Evolutionary conservation across 805 yeast genomes (phyloP).

Genomic region (Torulaspora maleeae): DNA sequence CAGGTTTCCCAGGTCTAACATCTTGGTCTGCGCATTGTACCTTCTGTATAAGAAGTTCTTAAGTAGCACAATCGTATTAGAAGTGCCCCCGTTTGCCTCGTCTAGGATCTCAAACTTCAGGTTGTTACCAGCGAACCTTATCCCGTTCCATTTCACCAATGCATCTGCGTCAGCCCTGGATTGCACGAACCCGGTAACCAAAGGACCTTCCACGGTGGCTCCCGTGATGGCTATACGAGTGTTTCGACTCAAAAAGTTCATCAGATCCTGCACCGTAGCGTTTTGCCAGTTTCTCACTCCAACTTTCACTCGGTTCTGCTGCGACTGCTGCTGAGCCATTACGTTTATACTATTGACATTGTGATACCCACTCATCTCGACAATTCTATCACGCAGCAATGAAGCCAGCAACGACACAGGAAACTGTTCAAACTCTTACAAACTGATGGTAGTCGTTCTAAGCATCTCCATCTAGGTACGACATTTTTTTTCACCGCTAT

Average conservation of each 20-base stretch:
- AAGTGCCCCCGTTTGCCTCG: conserved; percentile 23
- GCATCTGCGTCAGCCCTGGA: conserved; percentile 52
- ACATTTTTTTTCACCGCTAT: not conserved
- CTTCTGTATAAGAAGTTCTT: conserved; percentile 58
- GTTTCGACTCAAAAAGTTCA: conserved; percentile 65
- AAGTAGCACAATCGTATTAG: conserved; percentile 57
- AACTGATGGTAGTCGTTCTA: not conserved
- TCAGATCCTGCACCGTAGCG: conserved; percentile 63
- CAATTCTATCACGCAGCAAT: not conserved
- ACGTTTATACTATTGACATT: conserved; percentile 27
- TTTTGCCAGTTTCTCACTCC: conserved; percentile 81
- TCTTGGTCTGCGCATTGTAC: conserved; percentile 56
- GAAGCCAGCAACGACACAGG: not conserved
- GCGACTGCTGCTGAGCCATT: conserved; percentile 28
- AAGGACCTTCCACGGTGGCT: conserved; percentile 50
- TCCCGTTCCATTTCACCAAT: conserved; percentile 63
- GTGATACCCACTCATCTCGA: conserved; percentile 23
- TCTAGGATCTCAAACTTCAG: conserved; percentile 47
- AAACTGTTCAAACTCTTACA: not conserved
- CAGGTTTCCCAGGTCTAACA: conserved; percentile 67
- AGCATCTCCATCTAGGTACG: not conserved
- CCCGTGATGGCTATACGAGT: conserved; percentile 52
- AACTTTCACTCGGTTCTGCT: conserved; percentile 43
- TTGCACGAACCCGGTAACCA: conserved; percentile 56
- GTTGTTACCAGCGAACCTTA: conserved; percentile 70